A percentile compares a stretch with the other conserved stretches of the same genome.
Evolutionary conservation across 805 yeast species (phyloP).

Genomic region (Nakazawaea pomicola): DNA sequence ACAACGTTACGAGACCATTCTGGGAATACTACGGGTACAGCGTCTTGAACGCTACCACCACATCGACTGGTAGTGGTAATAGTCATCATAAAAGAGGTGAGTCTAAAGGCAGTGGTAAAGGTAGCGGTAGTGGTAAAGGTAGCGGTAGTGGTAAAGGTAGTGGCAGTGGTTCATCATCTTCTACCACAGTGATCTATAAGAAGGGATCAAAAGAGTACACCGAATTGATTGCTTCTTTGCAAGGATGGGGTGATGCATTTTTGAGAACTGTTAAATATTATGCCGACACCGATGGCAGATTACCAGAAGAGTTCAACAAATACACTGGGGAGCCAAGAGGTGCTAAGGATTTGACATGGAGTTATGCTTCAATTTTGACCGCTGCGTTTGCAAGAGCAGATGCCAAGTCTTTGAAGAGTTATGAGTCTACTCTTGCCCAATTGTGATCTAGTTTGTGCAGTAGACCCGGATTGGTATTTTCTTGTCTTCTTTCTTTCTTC

Average conservation of each 20-base stretch:
- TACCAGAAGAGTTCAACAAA: conserved; percentile 40
- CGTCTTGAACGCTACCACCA: neutral
- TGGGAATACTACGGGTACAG: conserved; percentile 8
- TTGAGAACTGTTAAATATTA: conserved; percentile 31
- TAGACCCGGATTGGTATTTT: no score
- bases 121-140: no score
- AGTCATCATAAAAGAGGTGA: no score
- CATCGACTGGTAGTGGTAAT: no score
- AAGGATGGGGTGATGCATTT: conserved; percentile 27
- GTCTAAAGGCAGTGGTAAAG: no score
- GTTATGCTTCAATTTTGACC: conserved; percentile 36
- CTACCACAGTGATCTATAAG: conserved; percentile 12
- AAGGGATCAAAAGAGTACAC: neutral
- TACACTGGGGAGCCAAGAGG: conserved; percentile 43
- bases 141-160: conserved; percentile 10
- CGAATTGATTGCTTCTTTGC: neutral
- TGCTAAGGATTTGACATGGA: conserved; percentile 42
- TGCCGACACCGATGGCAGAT: conserved; percentile 31
- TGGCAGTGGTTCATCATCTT: conserved; percentile 16
- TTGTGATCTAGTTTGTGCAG: conserved; percentile 1
- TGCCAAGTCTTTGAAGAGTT: neutral
- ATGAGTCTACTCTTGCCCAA: neutral
- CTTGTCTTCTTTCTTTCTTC: no score
- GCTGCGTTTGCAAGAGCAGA: conserved; percentile 16
- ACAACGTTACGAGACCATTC: conserved; percentile 4